phyloP scores from a whole-genome alignment of 2,329 filamentous ascomycete genomes.

The Pseudogymnoascus sp. region DNA sequence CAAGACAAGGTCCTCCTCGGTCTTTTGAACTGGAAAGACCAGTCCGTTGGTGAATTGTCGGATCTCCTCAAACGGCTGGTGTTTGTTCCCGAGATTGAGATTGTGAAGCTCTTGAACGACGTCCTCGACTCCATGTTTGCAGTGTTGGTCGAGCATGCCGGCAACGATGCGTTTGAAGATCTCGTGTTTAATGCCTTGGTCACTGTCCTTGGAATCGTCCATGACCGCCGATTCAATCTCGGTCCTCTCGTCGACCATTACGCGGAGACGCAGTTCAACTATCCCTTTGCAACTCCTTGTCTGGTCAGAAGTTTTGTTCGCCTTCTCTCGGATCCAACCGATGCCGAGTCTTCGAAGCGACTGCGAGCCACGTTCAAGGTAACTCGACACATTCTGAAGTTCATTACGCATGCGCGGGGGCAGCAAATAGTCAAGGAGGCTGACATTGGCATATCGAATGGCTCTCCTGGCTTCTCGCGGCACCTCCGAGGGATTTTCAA shows the following conservation, averaged over 20 bases:
- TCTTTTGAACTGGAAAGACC: constrained; percentile 77
- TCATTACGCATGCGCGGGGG: constrained; percentile 80
- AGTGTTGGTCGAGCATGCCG: constrained; percentile 82
- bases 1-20: constrained; percentile 82
- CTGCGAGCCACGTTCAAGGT: constrained; percentile 92
- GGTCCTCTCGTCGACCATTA: constrained; percentile 87
- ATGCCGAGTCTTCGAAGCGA: constrained; percentile 73
- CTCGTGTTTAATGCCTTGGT: constrained; percentile 85
- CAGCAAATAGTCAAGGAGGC: constrained; percentile 86
- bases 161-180: constrained; percentile 86
- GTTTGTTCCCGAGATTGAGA: constrained; percentile 94
- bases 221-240: constrained; percentile 88
- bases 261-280: constrained; percentile 80
- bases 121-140: constrained; percentile 88
- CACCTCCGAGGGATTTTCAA: constrained; percentile 84
- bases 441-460: constrained; percentile 72
- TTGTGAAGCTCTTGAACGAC: constrained; percentile 84
- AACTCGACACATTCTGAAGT: constrained; percentile 83
- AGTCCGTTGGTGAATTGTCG: constrained; percentile 61
- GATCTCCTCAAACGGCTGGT: constrained; percentile 71
- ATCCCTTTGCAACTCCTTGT: constrained; percentile 83
- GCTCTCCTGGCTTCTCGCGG: constrained; percentile 64
- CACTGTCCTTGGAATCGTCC: constrained; percentile 82
- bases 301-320: constrained; percentile 79
- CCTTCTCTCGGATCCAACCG: constrained; percentile 71